Evolutionary conservation across 1,284 basidiomycete species (phyloP).

Genomic region (Leccinum pachyderme): DNA sequence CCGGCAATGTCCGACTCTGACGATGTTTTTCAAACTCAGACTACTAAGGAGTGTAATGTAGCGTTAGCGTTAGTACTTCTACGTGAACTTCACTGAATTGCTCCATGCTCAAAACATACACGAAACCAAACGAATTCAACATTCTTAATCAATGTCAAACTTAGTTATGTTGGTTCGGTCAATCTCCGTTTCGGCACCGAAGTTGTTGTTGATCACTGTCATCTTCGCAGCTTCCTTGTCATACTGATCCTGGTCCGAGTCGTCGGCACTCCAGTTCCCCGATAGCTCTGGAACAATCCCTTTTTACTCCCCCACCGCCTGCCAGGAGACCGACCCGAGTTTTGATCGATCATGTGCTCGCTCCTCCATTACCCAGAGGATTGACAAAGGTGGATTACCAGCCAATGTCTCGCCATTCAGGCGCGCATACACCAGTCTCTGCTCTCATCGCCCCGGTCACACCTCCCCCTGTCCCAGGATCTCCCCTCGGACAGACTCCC

Average conservation of each 20-base stretch:
- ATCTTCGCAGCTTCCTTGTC: slow-evolving; percentile 8
- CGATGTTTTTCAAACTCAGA: background rate
- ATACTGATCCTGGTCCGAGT: slow-evolving; percentile 7
- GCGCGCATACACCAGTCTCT: background rate
- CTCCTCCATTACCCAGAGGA: slow-evolving; percentile 24
- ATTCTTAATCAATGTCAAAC: slow-evolving; percentile 13
- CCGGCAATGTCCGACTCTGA: background rate
- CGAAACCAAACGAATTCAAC: slow-evolving; percentile 23
- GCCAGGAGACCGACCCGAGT: slow-evolving; percentile 9
- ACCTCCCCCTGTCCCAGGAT: background rate
- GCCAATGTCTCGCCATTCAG: slow-evolving; percentile 1
- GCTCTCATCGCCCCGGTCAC: background rate
- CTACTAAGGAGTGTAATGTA: background rate
- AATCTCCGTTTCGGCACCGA: background rate
- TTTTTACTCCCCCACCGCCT: slow-evolving; percentile 32
- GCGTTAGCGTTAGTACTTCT: background rate
- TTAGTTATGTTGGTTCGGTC: slow-evolving; percentile 17
- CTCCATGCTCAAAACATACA: background rate
- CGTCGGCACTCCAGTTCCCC: slow-evolving; percentile 8
- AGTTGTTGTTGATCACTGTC: slow-evolving; percentile 4
- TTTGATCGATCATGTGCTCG: slow-evolving; percentile 18
- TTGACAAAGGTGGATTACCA: slow-evolving; percentile 22
- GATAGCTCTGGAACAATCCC: slow-evolving; percentile 15
- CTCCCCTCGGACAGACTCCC: background rate
- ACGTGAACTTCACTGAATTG: background rate